A percentile compares a stretch with the other conserved stretches of the same genome.
phyloP scores from a whole-genome alignment of 2,329 filamentous ascomycete species.

The Talaromyces atroroseus region DNA sequence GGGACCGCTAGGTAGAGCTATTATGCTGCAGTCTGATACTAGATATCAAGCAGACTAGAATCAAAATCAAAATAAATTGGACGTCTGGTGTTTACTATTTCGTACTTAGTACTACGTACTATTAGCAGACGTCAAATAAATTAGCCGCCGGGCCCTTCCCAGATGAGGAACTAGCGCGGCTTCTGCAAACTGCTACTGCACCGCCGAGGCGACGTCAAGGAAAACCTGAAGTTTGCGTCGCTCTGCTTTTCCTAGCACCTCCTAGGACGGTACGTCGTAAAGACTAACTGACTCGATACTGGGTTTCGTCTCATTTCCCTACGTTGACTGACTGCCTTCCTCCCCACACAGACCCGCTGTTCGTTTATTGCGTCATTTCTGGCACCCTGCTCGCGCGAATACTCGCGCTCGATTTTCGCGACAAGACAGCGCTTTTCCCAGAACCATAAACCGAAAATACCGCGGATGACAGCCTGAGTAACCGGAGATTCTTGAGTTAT shows the following conservation, averaged over 20 bases:
- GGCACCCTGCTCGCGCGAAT: not conserved
- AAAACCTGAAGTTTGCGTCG: not conserved
- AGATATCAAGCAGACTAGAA: not conserved
- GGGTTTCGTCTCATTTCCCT: not conserved
- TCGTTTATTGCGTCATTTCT: not conserved
- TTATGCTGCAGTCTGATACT: not conserved
- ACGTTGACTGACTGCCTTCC: not conserved
- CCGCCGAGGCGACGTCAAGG: not conserved
- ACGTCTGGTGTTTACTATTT: too few species aligned
- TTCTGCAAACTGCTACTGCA: not conserved
- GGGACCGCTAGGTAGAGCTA: not conserved
- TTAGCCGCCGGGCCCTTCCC: not conserved
- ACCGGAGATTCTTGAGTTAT: not conserved
- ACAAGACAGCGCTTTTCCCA: not conserved
- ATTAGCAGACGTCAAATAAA: too few species aligned
- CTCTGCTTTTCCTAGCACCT: not conserved
- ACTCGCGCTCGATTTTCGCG: not conserved
- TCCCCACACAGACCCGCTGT: not conserved
- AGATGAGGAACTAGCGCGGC: constrained; percentile 9
- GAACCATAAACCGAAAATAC: not conserved
- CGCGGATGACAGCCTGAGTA: not conserved
- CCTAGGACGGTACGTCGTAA: not conserved
- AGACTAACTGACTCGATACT: not conserved
- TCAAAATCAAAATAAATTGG: too few species aligned
- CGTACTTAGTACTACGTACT: too few species aligned